Evolutionary conservation across 2,329 filamentous ascomycete genomes (phyloP).

Genomic region (Fusarium sterilihyphosum): DNA sequence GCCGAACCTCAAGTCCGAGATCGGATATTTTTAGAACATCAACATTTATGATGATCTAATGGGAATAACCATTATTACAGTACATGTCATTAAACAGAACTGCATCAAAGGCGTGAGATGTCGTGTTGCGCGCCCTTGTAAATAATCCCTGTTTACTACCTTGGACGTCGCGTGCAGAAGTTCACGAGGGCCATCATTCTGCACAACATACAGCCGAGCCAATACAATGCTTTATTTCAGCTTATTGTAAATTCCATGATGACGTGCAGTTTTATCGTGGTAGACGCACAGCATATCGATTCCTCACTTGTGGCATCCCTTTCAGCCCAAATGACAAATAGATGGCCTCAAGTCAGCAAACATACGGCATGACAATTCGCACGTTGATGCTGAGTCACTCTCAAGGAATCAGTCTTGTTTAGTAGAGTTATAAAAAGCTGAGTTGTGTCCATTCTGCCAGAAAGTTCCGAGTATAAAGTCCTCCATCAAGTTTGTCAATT

Average conservation of each 20-base stretch:
- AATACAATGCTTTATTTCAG: not conserved
- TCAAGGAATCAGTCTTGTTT: not conserved
- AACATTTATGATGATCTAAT: not conserved
- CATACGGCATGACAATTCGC: not conserved
- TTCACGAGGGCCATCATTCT: not conserved
- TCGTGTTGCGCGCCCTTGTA: not conserved
- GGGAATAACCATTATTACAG: too few species aligned
- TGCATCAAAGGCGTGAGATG: not conserved
- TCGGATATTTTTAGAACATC: not conserved
- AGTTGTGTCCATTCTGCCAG: not conserved
- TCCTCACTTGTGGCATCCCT: not conserved
- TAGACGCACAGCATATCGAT: not conserved
- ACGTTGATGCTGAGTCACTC: not conserved
- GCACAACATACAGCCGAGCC: not conserved
- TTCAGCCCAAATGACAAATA: not conserved
- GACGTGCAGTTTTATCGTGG: not conserved
- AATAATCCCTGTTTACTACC: not conserved
- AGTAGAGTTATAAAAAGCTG: not conserved
- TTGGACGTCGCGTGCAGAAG: not conserved
- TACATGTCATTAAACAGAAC: not conserved
- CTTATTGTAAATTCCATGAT: not conserved
- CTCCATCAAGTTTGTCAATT: not conserved
- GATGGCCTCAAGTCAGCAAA: not conserved
- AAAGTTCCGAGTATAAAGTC: accelerated
- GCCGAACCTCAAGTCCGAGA: not conserved